Percentiles rank a stretch among this genome's conserved stretches.
Evolutionary conservation across 202 grass and related monocot genomes (phyloP).

Genomic region (Schoenoplectus triqueter): DNA sequence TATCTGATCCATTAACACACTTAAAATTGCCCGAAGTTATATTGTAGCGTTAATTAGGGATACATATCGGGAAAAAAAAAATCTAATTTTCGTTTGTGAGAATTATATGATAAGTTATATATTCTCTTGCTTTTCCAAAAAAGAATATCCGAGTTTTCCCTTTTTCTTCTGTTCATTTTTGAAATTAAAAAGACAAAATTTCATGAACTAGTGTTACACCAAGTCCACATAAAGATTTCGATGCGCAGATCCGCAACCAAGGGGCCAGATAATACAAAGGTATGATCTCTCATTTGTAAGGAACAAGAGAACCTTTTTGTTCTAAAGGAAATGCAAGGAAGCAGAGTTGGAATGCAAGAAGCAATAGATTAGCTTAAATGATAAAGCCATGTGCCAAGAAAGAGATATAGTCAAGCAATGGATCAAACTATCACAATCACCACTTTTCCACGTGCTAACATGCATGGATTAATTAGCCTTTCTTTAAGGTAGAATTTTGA

Average conservation of each 20-base stretch:
- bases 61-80: no score
- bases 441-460: conserved; percentile 23
- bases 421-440: background rate
- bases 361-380: background rate
- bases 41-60: no score
- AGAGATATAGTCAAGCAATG: background rate
- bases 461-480: conserved; percentile 12
- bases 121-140: no score
- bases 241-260: conserved; percentile 2
- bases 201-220: background rate
- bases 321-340: background rate
- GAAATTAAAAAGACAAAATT: background rate
- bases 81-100: no score
- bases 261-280: conserved; percentile 5
- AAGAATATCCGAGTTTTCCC: no score
- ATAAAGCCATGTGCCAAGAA: conserved; percentile 28
- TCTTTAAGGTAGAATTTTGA: conserved; percentile 2
- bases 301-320: background rate
- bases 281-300: conserved; percentile 23
- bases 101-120: no score
- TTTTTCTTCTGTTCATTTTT: no score
- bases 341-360: conserved; percentile 13
- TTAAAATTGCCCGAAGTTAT: no score
- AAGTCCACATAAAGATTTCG: background rate
- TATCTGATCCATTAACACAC: no score